Base-by-base conservation (phyloP, 2,329 filamentous ascomycete genomes). In the Fusarium citri region DNA sequence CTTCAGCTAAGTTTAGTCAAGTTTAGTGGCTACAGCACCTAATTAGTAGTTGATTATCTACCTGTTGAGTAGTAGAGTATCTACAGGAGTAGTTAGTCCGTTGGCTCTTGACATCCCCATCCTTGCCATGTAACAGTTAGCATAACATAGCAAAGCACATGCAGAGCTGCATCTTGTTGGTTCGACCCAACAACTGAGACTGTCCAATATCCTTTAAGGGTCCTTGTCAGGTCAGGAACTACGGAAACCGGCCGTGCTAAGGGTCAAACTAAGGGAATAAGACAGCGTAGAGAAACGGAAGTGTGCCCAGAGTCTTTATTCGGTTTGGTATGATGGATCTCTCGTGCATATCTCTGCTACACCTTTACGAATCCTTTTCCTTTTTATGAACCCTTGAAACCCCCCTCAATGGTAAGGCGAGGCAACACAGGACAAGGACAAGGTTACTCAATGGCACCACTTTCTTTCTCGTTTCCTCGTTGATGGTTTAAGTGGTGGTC, bases 81-180 rank as follows among this genome's bases (percentile, higher is more conserved):
- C 47, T 55, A 26, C 10, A 26, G 25, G 14, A 15, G 8, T 47
- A 47, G 25, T 47, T 25, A 47, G 14, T 47, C 25, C 20, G 45
- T 47, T 28, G 45, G 45, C n/a, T 47, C 45, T 25, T 43, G 15
- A 23, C 15, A 16, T 43, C 11, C 11, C 4, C 16, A 30, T 47
- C 22, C 23, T 28, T 42, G 48, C 30, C 43, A 28, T 40, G 41
- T 25, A 43, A 43, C 41, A 25, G 49, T 40, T 50, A 37, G 34
- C 34, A 37, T 37, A 37, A 37, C 34, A 37, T 37, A 37, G 51
- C 48, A 57, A 40, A 59, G 40, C 51, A 68, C 20, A 23, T 56
- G 55, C 57, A 31, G 55, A 56, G 43, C 42, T 42, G 46, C 48
- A 66, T 66, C 58, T 48, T 47, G 56, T 53, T 49, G 50, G 55